phyloP scores from a whole-genome alignment of 1,284 basidiomycete genomes.

The Thecaphora thlaspeos region DNA sequence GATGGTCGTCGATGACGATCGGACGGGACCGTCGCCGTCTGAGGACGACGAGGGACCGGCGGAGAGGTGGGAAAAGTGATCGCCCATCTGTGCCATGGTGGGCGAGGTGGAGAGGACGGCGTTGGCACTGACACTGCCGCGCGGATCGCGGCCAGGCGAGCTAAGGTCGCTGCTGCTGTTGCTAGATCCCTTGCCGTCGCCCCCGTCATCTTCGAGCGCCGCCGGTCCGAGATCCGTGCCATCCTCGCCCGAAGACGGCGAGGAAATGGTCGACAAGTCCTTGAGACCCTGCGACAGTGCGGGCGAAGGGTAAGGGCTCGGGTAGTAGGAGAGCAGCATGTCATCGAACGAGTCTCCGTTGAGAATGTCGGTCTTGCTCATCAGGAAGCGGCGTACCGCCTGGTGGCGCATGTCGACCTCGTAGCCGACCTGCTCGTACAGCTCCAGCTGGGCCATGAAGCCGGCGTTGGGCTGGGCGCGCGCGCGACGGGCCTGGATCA shows the following conservation, averaged over 20 bases:
- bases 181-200: too few relatives aligned
- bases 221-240: not conserved
- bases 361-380: slow-evolving; percentile 54
- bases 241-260: not conserved
- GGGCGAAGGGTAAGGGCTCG: slow-evolving; percentile 50
- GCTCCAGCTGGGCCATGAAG: slow-evolving; percentile 58
- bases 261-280: slow-evolving; percentile 11
- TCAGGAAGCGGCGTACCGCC: slow-evolving; percentile 57
- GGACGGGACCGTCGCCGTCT: too few relatives aligned
- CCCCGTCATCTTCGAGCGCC: too few relatives aligned
- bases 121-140: not conserved
- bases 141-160: not conserved
- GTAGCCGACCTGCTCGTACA: slow-evolving; percentile 56
- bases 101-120: too few relatives aligned
- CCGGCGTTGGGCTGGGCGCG: slow-evolving; percentile 55
- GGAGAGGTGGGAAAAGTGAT: slow-evolving; percentile 3
- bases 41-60: slow-evolving; percentile 5
- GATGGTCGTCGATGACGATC: not conserved
- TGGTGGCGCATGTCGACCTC: slow-evolving; percentile 57
- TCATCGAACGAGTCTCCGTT: slow-evolving; percentile 47
- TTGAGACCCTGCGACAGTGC: slow-evolving; percentile 14
- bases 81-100: not conserved
- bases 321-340: slow-evolving; percentile 57
- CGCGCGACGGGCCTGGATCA: slow-evolving; percentile 43
- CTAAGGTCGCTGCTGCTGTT: not conserved